Base-by-base conservation (phyloP, 2,329 filamentous ascomycete genomes). In the Ceratocystis variospora region DNA sequence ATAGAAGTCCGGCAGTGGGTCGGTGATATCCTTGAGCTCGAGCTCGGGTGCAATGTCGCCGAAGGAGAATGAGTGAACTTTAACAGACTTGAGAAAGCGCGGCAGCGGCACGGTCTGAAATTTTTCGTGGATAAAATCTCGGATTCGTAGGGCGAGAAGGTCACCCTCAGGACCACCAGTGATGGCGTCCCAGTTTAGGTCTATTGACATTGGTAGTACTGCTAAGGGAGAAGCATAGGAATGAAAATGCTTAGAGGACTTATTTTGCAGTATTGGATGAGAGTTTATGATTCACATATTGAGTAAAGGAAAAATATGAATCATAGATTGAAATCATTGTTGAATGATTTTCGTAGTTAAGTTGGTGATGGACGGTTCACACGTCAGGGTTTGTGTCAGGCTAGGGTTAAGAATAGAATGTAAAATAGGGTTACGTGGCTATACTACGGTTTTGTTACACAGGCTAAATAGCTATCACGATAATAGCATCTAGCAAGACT, bases 1-100 rank as follows among this genome's bases (percentile, higher is more conserved):
- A 78, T 99, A 99, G 73, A 99, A 99, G 72, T 99, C 94, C 0
- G 91, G 87, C 67, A 97, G 82, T 1, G 94, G 94, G 74, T 99
- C 92, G 71, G 93, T 95, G 68, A 99, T 92, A 75, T 97, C 94
- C 77, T 96, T 97, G 72, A 99, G 87, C 73, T 95, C 90, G 53
- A 99, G 83, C 71, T 89, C 83, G 1, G 94, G 94, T 48, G 89
- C 81, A 62, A 93, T 85, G 33, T 80, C 84, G 61, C 94, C 94
- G 74, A 99, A 96, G 70, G 93, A 87, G 76, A 99, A 99, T 68
- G 89, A 87, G 74, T 96, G 92, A 50, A 96, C 92, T 65, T 90
- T 88, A 71, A 99, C 94, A 31, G 91, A 94, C 73, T 94, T 92
- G 77, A 99, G 96, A 81, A 99, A 96, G 72, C 91, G 89, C 68